Evolutionary conservation across 306 rosid genomes (phyloP), one percentile per base, ranked within the genome.

Genomic region (Vigna radiata): DNA sequence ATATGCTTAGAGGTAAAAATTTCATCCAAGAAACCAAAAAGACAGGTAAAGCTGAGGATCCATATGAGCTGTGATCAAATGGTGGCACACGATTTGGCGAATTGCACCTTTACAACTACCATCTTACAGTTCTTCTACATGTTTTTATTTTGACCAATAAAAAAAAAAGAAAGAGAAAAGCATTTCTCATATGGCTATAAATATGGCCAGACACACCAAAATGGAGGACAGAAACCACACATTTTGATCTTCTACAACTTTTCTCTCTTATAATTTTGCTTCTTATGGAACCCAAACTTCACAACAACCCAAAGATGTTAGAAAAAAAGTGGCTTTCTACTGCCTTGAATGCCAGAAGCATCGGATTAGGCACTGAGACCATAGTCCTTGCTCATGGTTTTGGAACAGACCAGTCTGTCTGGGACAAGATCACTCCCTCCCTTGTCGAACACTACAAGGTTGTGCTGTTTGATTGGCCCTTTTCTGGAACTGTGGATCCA

Each of bases 331-430:
- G 70, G 7, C 71, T 90, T 29, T 81, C 86, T 9, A 14, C 78
- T 3, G 58, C 87, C 52, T 27, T 90, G 83, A 92, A 95, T 74
- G 84, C 89, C 0, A 88, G 54, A 76, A 84, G 63, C 29, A 7
- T 75, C 25, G 97, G 96, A 8, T 69, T 79, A 2, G 90, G 90
- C 6, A 58, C 2, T 1, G 88, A 89, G 61, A 68, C 81, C 7
- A 81, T 95, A 81, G 96, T 95, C 29, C 78, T 95, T 54, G 97
- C 92, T 17, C 97, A 95, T 89, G 99, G 99, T 3, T 92, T 27
- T 39, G 99, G 99, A 72, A 78, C 84, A 49, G 92, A 92, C 84
- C 97, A 95, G 72, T 89, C 97, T 16, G 61, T 95, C 8, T 95
- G 99, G 99, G 96, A 89, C 76, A 88, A 89, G 63, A 39, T 91